These are phyloP conservation scores for Chrysanthemum lavandulifolium DNA, from an alignment of 129 eudicot genomes.

Conservation along the genomic window DNA sequence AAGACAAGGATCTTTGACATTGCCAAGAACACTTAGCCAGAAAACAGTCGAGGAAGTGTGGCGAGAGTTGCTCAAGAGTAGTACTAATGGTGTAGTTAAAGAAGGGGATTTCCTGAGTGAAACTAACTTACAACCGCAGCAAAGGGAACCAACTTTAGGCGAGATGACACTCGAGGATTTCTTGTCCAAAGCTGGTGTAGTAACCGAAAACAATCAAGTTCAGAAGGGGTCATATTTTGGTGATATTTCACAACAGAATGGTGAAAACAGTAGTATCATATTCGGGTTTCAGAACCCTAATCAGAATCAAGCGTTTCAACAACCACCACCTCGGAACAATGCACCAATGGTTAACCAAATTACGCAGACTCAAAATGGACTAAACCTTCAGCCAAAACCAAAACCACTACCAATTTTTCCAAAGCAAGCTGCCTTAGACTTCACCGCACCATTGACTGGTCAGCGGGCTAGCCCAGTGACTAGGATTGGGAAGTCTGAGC, in stretches of 20 bases:
- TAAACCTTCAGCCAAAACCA: slow-evolving; percentile 45
- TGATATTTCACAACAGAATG: slow-evolving; percentile 31
- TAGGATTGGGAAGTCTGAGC: slow-evolving; percentile 31
- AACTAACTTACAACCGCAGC: slow-evolving; percentile 39
- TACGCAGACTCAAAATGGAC: slow-evolving; percentile 26
- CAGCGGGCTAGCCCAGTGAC: slow-evolving; percentile 41
- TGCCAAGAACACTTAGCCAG: slow-evolving; percentile 87
- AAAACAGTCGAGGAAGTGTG: slow-evolving; percentile 92
- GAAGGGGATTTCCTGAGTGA: slow-evolving; percentile 41
- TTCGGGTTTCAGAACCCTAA: slow-evolving; percentile 61
- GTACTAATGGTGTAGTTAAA: slow-evolving; percentile 32
- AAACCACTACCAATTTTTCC: slow-evolving; percentile 57
- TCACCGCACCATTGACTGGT: slow-evolving; percentile 49
- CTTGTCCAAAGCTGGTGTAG: slow-evolving; percentile 74
- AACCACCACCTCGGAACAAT: slow-evolving; percentile 19
- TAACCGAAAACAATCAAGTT: slow-evolving; percentile 52
- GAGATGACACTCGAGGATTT: slow-evolving; percentile 93
- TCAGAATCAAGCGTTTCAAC: slow-evolving; percentile 42
- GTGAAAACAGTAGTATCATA: slow-evolving; percentile 36
- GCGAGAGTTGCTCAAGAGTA: slow-evolving; percentile 60
- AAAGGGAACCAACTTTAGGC: slow-evolving; percentile 67
- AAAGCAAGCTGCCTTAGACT: slow-evolving; percentile 65
- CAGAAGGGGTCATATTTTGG: slow-evolving; percentile 40
- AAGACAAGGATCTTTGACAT: slow-evolving; percentile 75
- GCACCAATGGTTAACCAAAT: slow-evolving; percentile 39